Conservation (phyloP, 2,329 filamentous ascomycete species). For the Pseudogymnoascus sp. region DNA sequence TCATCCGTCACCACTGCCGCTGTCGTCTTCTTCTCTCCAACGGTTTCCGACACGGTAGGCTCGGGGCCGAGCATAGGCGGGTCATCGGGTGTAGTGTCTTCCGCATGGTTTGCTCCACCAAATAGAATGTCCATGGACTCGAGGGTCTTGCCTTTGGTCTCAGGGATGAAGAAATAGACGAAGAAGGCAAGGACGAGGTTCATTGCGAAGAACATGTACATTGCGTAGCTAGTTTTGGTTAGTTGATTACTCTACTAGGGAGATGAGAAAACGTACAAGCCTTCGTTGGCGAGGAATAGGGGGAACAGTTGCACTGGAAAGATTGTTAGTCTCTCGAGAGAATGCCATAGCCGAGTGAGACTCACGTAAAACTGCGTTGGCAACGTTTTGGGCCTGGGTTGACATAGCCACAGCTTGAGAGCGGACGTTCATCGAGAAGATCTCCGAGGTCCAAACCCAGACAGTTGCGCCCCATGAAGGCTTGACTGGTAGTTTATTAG, state of each 20-base stretch:
- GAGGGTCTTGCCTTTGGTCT: conserved; percentile 20
- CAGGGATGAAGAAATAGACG: conserved; percentile 32
- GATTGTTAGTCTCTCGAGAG: neutral
- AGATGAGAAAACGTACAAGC: conserved; percentile 29
- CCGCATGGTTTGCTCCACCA: conserved; percentile 18
- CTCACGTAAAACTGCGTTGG: conserved; percentile 2
- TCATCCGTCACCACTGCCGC: neutral
- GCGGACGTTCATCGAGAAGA: conserved; percentile 30
- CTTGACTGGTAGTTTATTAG: neutral
- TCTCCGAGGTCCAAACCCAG: conserved; percentile 30
- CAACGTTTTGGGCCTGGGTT: neutral
- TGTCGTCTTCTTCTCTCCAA: neutral
- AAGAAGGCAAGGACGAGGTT: conserved; percentile 26
- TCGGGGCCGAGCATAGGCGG: neutral
- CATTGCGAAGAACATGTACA: conserved; percentile 38
- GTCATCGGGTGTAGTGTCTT: conserved; percentile 1
- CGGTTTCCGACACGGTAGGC: neutral
- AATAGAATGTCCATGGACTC: conserved; percentile 27
- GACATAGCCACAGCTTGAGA: conserved; percentile 21
- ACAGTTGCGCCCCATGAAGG: conserved; percentile 24
- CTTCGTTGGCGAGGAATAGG: conserved; percentile 36
- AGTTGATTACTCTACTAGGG: conserved; percentile 32
- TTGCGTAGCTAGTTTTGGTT: conserved; percentile 15
- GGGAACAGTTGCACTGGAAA: neutral
- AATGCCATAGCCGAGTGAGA: neutral